Evolutionary conservation across 1,139 yeast genomes (phyloP), one percentile per base, ranked within the genome.

Genomic region (Sugiyamaella paludigena): DNA sequence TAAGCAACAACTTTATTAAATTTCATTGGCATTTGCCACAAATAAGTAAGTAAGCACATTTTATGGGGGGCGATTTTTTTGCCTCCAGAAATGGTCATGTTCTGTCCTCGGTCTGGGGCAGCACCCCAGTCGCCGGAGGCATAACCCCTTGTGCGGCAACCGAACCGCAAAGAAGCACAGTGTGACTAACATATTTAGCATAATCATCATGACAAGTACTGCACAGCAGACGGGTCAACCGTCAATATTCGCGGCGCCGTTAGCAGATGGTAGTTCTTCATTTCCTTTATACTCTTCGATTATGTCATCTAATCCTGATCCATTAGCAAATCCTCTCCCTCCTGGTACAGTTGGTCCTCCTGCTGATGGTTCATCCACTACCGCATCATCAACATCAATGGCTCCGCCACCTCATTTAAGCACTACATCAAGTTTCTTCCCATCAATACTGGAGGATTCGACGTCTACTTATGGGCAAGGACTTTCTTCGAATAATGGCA

Each of bases 371-470:
- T 19, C 24, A 4, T 19, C 12, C 38, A 19, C 27, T 26, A 35
- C 11, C 16, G 16, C 36, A 4, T 5, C 27, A 16, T 11, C 27
- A 29, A 8, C 26, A 28, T 26, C 24, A 13, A 9, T 24, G 36
- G 43, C 36, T 7, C 43, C 11, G 13, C 26, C 43, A 3, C 33
- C 47, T n/a, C 31, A 36, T 26, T 30, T 35, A 31, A 36, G 40
- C 12, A 30, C 47, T 10, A 44, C 38, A 19, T 46, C 49, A 26
- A 46, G 44, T 35, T 46, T 46, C 29, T 46, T 46, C 38, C 49
- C 49, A 2, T 31, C 43, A 19, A 46, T 46, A 36, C 7, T 46
- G 37, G 49, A 46, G 16, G 49, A 46, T 12, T 16, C 47, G 4
- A 15, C 12, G 12, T 13, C 12, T n/a, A n/a, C n/a, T n/a, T n/a